phyloP scores from a whole-genome alignment of 768 basidiomycete species.

The Suillus bovinus region DNA sequence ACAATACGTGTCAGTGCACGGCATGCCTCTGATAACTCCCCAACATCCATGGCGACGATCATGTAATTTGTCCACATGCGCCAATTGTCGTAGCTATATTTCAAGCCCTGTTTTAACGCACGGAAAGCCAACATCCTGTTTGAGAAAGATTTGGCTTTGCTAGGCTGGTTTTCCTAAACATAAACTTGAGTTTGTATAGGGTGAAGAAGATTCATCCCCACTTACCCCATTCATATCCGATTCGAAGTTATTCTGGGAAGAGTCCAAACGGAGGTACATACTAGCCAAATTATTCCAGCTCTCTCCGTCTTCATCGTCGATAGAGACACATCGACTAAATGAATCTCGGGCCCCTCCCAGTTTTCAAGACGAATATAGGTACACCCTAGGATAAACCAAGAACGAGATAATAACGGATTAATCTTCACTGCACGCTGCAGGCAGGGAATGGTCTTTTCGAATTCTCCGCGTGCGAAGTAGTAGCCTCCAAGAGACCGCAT shows the following conservation, averaged over 20 bases:
- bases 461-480: slow-evolving; percentile 71
- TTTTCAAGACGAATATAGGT: slow-evolving; percentile 78
- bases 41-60: slow-evolving; percentile 90
- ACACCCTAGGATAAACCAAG: slow-evolving; percentile 98
- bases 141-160: slow-evolving; percentile 51
- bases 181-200: slow-evolving; percentile 18
- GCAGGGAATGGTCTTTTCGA: slow-evolving; percentile 59
- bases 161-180: slow-evolving; percentile 24
- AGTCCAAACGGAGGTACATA: slow-evolving; percentile 84
- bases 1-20: slow-evolving; percentile 83
- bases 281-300: slow-evolving; percentile 98
- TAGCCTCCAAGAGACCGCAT: slow-evolving; percentile 90
- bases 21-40: slow-evolving; percentile 85
- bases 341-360: slow-evolving; percentile 83
- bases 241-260: slow-evolving; percentile 32
- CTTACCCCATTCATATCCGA: slow-evolving; percentile 32
- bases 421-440: slow-evolving; percentile 79
- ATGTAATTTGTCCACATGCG: slow-evolving; percentile 99
- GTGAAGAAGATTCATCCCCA: slow-evolving; percentile 9
- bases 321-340: slow-evolving; percentile 81
- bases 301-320: slow-evolving; percentile 96
- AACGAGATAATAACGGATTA: slow-evolving; percentile 82
- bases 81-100: slow-evolving; percentile 88
- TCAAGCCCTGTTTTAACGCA: slow-evolving; percentile 88
- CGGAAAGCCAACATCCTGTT: slow-evolving; percentile 90